Conservation (phyloP, 1,139 yeast genomes). For the Hyphopichia pseudoburtonii region DNA sequence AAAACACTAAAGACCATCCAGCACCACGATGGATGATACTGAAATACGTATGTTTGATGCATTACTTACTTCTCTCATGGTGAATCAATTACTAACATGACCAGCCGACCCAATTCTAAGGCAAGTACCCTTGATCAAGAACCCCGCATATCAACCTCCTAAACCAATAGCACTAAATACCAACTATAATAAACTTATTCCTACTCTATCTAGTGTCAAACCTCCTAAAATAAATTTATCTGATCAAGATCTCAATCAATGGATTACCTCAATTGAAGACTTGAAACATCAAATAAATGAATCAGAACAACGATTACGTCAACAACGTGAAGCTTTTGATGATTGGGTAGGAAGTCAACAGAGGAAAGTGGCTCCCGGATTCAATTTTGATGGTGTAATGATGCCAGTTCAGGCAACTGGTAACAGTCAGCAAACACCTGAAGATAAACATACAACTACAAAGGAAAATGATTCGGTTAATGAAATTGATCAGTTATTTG, state of each 20-base stretch:
- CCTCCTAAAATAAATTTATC: conserved; percentile 41
- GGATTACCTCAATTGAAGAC: conserved; percentile 28
- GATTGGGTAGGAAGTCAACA: conserved; percentile 39
- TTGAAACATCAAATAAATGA: conserved; percentile 13
- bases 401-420: conserved; percentile 20
- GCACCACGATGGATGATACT: conserved; percentile 17
- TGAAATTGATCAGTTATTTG: conserved; percentile 33
- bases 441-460: not conserved
- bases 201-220: conserved; percentile 30
- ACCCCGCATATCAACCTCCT: conserved; percentile 58
- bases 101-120: conserved; percentile 51
- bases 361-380: conserved; percentile 44
- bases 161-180: conserved; percentile 55
- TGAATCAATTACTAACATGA: conserved; percentile 6
- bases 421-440: not conserved
- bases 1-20: no score
- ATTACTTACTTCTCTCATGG: not conserved
- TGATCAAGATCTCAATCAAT: conserved; percentile 25
- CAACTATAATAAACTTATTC: conserved; percentile 45
- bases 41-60: conserved; percentile 19
- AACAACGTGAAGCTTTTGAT: conserved; percentile 19
- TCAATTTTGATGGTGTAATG: conserved; percentile 33
- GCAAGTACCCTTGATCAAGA: conserved; percentile 59
- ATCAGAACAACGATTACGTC: conserved; percentile 12
- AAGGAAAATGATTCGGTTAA: conserved; percentile 11